Evolutionary conservation across 129 eudicot species (phyloP).

Genomic region (Daucus carota): DNA sequence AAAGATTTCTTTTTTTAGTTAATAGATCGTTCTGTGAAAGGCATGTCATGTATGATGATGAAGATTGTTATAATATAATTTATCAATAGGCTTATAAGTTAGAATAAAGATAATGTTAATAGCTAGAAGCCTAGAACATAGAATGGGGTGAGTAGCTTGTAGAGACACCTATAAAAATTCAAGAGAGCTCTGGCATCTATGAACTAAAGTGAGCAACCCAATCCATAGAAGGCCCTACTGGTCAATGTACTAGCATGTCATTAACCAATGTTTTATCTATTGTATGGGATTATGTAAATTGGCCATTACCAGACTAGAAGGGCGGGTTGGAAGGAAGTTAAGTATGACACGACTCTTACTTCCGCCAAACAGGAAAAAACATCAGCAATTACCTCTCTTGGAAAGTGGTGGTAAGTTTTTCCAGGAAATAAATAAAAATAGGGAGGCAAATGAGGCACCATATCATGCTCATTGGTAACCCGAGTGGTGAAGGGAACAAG

Average conservation of each 20-base stretch:
- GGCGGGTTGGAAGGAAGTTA: background rate
- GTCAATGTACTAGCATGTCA: background rate
- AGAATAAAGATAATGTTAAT: background rate
- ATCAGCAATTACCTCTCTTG: slow-evolving; percentile 63
- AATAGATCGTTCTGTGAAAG: background rate
- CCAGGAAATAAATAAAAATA: slow-evolving; percentile 67
- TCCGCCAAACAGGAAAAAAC: background rate
- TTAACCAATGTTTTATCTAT: background rate
- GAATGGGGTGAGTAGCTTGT: background rate
- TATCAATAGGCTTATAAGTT: background rate
- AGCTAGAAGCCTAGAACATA: background rate
- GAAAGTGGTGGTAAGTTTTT: slow-evolving; percentile 83
- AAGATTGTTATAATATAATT: background rate
- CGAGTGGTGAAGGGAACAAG: slow-evolving; percentile 73
- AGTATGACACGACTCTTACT: background rate
- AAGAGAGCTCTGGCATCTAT: background rate
- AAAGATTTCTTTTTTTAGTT: background rate
- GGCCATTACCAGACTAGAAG: background rate
- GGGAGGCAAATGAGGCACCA: slow-evolving; percentile 96
- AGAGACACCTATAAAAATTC: background rate
- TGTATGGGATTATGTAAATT: background rate
- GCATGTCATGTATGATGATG: background rate
- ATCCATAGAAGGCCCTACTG: background rate
- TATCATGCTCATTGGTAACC: slow-evolving; percentile 73
- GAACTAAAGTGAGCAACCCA: background rate